A percentile compares a stretch with the other conserved stretches of the same genome.
Evolutionary conservation across 768 basidiomycete species (phyloP).

Genomic region (Roridomyces roridus): DNA sequence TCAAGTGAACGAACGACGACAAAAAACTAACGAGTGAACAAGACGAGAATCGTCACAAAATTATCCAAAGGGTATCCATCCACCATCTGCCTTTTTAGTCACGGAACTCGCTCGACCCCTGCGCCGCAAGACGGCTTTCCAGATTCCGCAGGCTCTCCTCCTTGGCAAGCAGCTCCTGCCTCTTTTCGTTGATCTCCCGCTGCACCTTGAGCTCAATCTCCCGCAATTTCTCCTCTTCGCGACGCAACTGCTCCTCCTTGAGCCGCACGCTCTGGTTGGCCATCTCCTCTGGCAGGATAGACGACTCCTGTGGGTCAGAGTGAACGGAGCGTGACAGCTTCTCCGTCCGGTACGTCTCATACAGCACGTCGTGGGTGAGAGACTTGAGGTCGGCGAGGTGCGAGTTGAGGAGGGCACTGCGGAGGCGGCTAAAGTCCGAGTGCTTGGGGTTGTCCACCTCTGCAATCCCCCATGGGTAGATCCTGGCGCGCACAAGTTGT

Average conservation of each 20-base stretch:
- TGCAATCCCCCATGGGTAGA: conserved; percentile 98
- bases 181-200: conserved; percentile 96
- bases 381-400: conserved; percentile 96
- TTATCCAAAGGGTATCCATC: conserved; percentile 21
- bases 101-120: conserved; percentile 83
- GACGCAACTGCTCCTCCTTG: conserved; percentile 97
- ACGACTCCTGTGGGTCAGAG: conserved; percentile 82
- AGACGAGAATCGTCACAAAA: conserved; percentile 24
- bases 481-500: conserved; percentile 87
- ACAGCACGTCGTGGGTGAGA: conserved; percentile 90
- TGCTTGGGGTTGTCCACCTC: conserved; percentile 99
- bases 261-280: conserved; percentile 96
- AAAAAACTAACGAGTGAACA: conserved; percentile 38
- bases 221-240: conserved; percentile 97
- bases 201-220: conserved; percentile 99
- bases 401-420: conserved; percentile 91
- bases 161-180: conserved; percentile 94
- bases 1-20: conserved; percentile 20
- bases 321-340: conserved; percentile 92
- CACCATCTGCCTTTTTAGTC: no score
- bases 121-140: conserved; percentile 90
- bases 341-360: conserved; percentile 98
- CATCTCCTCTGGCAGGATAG: conserved; percentile 94
- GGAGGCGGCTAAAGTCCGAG: conserved; percentile 95
- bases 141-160: conserved; percentile 54